Conservation (phyloP, 148 eudicot species). For the Amaranthus hypochondriacus region DNA sequence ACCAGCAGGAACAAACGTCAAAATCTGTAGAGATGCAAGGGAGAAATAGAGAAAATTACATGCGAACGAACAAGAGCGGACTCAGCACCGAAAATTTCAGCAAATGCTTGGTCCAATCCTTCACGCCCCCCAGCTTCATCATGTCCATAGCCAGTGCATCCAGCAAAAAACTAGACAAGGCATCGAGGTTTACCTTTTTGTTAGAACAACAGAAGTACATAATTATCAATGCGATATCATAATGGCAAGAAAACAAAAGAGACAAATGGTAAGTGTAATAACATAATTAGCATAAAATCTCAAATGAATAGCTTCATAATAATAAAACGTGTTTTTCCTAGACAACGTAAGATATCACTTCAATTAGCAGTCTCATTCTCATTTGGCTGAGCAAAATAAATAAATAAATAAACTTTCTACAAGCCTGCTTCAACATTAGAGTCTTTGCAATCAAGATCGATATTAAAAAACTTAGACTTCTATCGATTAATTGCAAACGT, state of each 20-base stretch:
- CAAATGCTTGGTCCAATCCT: conserved; percentile 86
- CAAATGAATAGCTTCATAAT: not conserved
- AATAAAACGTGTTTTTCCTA: not conserved
- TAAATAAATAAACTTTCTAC: too few relatives aligned
- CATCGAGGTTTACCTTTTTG: not conserved
- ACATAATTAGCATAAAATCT: not conserved
- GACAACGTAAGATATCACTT: not conserved
- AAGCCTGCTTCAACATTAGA: not conserved
- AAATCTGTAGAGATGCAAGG: not conserved
- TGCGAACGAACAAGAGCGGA: conserved; percentile 92
- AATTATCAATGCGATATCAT: not conserved
- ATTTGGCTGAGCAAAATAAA: too few relatives aligned
- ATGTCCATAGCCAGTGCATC: conserved; percentile 95
- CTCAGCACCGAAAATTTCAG: conserved; percentile 92
- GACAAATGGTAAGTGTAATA: not conserved
- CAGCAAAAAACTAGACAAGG: conserved; percentile 73
- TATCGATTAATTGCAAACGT: not conserved
- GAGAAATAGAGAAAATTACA: conserved; percentile 31
- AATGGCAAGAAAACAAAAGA: not conserved
- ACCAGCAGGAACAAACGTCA: not conserved
- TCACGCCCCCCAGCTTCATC: conserved; percentile 98
- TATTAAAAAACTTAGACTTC: not conserved
- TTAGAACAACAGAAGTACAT: not conserved
- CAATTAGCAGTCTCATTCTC: not conserved
- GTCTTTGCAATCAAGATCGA: too few relatives aligned